Base-by-base conservation (phyloP, 2,329 filamentous ascomycete genomes). In the Ceratocystis eucalypticola region DNA sequence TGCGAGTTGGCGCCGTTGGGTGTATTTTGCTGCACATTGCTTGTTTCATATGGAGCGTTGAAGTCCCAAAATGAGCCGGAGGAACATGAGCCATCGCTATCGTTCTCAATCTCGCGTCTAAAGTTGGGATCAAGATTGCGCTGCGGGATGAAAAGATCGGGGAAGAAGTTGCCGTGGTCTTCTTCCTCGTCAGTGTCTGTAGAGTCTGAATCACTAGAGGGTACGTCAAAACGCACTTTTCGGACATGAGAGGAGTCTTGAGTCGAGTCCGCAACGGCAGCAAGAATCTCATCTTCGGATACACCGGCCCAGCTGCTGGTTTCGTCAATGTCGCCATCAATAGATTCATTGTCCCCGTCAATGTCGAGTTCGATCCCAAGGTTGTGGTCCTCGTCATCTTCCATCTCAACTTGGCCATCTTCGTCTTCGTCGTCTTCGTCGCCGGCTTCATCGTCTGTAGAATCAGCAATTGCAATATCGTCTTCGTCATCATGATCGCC, bases 71-170 rank as follows among this genome's bases (percentile, higher is more conserved):
- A 87, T 1, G 83, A 84, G 50, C 78, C 78, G 25, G 80, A 83
- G 67, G 80, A 80, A 3, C 80, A 84, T 0, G 80, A 82, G 68
- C 84, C 82, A 62, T 80, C 79, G n/a, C 77, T 77, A 69, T 89
- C 85, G 69, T 83, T 80, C 72, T 91, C 88, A 69, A 92, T 87
- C 76, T 89, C 85, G 53, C 84, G 82, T 69, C 88, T 87, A 72
- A 93, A 85, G 64, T 81, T 80, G 5, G 88, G 86, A 71, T 91
- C 88, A 4, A 93, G 79, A 17, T 83, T 81, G 72, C 84, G 87
- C 74, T 91, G 88, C 62, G 88, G 84, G 66, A 92, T 80, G 74
- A 93, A 93, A 68, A 93, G 85, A 72, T 91, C 85, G 1, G 88
- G 87, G 69, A 90, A 90, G 69, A 91, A 83, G 69, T 84, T 83